Conservation (phyloP, 495 filamentous ascomycete species). For the Lentithecium fluviatile region DNA sequence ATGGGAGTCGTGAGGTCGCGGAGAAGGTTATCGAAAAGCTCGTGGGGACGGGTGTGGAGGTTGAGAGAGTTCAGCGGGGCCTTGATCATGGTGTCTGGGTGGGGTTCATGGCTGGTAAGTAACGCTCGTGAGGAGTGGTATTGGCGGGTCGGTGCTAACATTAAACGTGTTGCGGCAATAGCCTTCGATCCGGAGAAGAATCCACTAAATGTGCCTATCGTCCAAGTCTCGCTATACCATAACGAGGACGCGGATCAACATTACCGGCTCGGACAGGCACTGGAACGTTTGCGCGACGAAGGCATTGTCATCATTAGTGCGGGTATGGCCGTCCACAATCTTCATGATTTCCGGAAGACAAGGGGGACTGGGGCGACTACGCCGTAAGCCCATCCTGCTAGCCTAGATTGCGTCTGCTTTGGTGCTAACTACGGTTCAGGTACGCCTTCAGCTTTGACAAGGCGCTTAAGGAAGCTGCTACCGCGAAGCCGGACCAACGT, state of each 20-base stretch:
- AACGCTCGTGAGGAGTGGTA: too few species aligned
- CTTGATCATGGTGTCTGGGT: slow-evolving; percentile 83
- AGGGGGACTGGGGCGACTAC: slow-evolving; percentile 11
- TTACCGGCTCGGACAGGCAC: slow-evolving; percentile 67
- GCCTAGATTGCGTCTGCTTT: neutral
- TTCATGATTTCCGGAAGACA: slow-evolving; percentile 41
- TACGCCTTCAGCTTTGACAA: slow-evolving; percentile 68
- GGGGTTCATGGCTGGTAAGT: slow-evolving; percentile 63
- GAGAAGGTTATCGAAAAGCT: slow-evolving; percentile 62
- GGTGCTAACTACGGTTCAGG: neutral
- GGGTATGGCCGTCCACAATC: slow-evolving; percentile 88
- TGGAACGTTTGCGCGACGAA: slow-evolving; percentile 67
- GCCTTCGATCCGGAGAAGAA: slow-evolving; percentile 71
- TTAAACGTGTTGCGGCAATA: slow-evolving; percentile 29
- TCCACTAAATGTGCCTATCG: slow-evolving; percentile 72
- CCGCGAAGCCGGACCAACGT: slow-evolving; percentile 54
- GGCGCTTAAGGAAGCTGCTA: slow-evolving; percentile 70
- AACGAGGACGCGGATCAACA: slow-evolving; percentile 69
- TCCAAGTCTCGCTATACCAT: slow-evolving; percentile 75
- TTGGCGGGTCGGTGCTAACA: neutral
- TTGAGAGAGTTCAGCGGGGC: slow-evolving; percentile 63
- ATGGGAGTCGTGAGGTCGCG: slow-evolving; percentile 65
- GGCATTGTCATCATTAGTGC: slow-evolving; percentile 71
- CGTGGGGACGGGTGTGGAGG: slow-evolving; percentile 59
- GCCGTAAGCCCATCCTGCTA: slow-evolving; percentile 17